phyloP scores from a whole-genome alignment of 495 filamentous ascomycete genomes.

The Aspergillus campestris region DNA sequence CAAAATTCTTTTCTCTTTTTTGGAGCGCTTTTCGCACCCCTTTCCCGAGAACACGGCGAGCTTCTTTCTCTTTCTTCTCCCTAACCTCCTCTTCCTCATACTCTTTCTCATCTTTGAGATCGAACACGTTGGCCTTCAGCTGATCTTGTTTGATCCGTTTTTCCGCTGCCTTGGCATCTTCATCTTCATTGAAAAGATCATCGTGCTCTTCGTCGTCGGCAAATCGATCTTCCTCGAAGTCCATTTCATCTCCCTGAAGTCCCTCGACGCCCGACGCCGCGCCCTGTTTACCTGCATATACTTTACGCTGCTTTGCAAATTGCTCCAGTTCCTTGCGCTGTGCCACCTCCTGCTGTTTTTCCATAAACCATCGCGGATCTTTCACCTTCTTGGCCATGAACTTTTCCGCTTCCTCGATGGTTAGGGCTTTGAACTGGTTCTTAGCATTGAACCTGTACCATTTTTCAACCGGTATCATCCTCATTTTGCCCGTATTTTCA shows the following conservation, averaged over 20 bases:
- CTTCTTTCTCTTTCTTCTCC: constrained; percentile 58
- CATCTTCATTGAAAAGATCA: constrained; percentile 75
- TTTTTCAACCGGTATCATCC: constrained; percentile 85
- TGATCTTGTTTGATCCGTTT: constrained; percentile 82
- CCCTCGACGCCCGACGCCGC: constrained; percentile 32
- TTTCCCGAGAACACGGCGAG: constrained; percentile 62
- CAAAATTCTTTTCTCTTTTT: constrained; percentile 75
- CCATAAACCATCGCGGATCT: constrained; percentile 73
- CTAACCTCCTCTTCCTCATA: constrained; percentile 72
- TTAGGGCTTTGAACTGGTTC: constrained; percentile 70
- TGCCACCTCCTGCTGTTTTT: constrained; percentile 42
- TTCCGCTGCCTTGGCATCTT: constrained; percentile 80
- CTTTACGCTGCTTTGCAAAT: constrained; percentile 39
- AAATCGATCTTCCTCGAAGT: constrained; percentile 61
- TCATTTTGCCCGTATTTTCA: constrained; percentile 52
- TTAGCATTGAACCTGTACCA: constrained; percentile 90
- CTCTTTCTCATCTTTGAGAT: constrained; percentile 74
- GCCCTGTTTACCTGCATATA: constrained; percentile 36
- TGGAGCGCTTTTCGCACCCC: constrained; percentile 66
- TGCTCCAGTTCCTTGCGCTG: constrained; percentile 42
- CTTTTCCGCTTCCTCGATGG: constrained; percentile 78
- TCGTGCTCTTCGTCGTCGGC: constrained; percentile 82
- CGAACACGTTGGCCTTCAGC: constrained; percentile 77
- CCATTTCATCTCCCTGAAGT: constrained; percentile 50
- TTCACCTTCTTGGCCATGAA: constrained; percentile 65